phyloP scores from a whole-genome alignment of 2,329 filamentous ascomycete genomes.

The Graphium sp. region DNA sequence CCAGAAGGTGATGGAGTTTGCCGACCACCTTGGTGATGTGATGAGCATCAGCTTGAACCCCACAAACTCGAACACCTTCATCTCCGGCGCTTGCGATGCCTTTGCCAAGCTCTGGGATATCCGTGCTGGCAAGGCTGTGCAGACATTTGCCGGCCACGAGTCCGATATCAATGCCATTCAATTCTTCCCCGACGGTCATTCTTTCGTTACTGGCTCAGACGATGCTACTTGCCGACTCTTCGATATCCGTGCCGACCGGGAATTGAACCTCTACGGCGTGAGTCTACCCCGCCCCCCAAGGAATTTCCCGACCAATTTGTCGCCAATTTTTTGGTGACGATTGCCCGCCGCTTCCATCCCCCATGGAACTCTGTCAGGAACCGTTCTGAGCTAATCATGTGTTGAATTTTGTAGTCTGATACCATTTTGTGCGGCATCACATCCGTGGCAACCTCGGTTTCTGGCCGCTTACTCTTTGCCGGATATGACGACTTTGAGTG shows the following conservation, averaged over 20 bases:
- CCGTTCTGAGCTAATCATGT: slow-evolving; percentile 8
- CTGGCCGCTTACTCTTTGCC: slow-evolving; percentile 83
- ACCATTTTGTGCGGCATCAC: slow-evolving; percentile 97
- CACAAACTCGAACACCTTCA: slow-evolving; percentile 97
- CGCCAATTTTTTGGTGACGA: neutral
- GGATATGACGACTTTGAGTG: slow-evolving; percentile 99
- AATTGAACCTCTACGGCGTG: slow-evolving; percentile 53
- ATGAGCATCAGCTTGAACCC: slow-evolving; percentile 99
- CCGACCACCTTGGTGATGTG: slow-evolving; percentile 93
- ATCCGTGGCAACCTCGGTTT: slow-evolving; percentile 94
- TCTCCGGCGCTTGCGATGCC: slow-evolving; percentile 96
- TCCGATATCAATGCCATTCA: slow-evolving; percentile 99
- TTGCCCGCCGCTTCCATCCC: neutral
- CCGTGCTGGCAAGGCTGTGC: slow-evolving; percentile 90
- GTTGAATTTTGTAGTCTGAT: slow-evolving; percentile 60
- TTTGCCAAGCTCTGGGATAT: slow-evolving; percentile 99
- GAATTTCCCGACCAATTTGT: no score
- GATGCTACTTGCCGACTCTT: slow-evolving; percentile 95
- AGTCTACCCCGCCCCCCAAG: slow-evolving; percentile 12
- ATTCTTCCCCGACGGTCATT: slow-evolving; percentile 98
- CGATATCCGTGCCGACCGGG: slow-evolving; percentile 88
- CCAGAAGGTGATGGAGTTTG: slow-evolving; percentile 93
- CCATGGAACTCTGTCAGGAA: neutral
- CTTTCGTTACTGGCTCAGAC: slow-evolving; percentile 93
- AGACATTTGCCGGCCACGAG: slow-evolving; percentile 96